These are phyloP conservation scores for Zychaea mexicana DNA, from an alignment of 371 early-diverging fungal genomes.

Conservation along the genomic window DNA sequence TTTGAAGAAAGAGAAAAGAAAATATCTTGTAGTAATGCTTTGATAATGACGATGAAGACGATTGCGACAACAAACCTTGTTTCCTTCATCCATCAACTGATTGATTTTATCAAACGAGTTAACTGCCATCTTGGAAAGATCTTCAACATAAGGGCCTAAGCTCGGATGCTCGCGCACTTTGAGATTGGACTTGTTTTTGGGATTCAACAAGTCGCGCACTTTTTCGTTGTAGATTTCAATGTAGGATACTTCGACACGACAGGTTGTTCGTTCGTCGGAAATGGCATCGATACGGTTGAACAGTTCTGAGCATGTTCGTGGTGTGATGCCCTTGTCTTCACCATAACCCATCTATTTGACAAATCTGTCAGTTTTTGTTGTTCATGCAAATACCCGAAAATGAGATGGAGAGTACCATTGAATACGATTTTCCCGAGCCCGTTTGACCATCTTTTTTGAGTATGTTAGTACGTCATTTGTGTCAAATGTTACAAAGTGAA, in stretches of 20 bases:
- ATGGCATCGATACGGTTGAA: slow-evolving; percentile 65
- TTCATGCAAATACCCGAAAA: neutral
- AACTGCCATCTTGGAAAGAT: slow-evolving; percentile 84
- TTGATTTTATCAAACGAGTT: slow-evolving; percentile 76
- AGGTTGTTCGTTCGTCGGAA: slow-evolving; percentile 52
- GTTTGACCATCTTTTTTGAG: slow-evolving; percentile 78
- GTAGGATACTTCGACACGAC: slow-evolving; percentile 83
- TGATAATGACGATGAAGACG: neutral
- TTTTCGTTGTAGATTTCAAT: slow-evolving; percentile 89
- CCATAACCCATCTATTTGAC: slow-evolving; percentile 66
- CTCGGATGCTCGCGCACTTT: slow-evolving; percentile 89
- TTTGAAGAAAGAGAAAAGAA: too few species aligned
- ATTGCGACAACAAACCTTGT: slow-evolving; percentile 62
- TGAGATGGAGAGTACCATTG: slow-evolving; percentile 62
- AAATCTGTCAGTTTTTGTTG: neutral
- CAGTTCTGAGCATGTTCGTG: slow-evolving; percentile 78
- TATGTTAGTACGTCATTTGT: neutral
- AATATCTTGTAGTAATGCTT: neutral
- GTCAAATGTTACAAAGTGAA: neutral
- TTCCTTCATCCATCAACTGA: slow-evolving; percentile 86
- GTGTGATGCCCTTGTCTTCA: slow-evolving; percentile 83
- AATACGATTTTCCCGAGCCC: slow-evolving; percentile 84
- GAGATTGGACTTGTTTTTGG: slow-evolving; percentile 75
- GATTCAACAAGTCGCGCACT: slow-evolving; percentile 89
- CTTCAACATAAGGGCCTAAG: slow-evolving; percentile 93